Conservation (phyloP, 2,329 filamentous ascomycete genomes). For the Sphaerostilbella broomeana region DNA sequence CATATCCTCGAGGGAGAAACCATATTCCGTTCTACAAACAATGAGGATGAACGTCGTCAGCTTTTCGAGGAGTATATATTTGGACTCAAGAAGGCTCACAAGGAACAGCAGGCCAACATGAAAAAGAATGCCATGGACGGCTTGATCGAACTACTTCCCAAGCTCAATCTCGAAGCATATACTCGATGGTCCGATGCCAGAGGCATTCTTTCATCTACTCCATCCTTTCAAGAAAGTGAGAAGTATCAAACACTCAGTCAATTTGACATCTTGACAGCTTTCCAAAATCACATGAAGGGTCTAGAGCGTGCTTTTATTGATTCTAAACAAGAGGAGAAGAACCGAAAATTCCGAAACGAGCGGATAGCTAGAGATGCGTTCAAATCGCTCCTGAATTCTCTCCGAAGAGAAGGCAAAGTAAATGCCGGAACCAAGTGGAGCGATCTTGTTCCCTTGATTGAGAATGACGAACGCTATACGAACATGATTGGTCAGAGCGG, state of each 20-base stretch:
- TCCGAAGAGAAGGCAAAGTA: constrained; percentile 71
- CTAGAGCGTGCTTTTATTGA: constrained; percentile 91
- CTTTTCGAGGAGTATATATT: constrained; percentile 91
- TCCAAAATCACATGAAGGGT: constrained; percentile 90
- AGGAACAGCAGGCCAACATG: constrained; percentile 64
- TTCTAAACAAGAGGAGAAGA: constrained; percentile 79
- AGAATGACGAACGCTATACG: constrained; percentile 74
- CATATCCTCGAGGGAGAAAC: constrained; percentile 93
- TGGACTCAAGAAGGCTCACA: constrained; percentile 73
- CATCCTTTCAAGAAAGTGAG: constrained; percentile 70
- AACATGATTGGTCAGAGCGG: constrained; percentile 78
- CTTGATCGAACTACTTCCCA: constrained; percentile 68
- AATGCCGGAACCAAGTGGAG: constrained; percentile 89
- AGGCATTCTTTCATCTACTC: constrained; percentile 68
- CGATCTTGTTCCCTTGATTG: constrained; percentile 66
- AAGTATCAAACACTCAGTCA: constrained; percentile 82
- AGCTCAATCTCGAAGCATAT: constrained; percentile 81
- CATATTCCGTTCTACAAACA: constrained; percentile 84
- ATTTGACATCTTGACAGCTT: constrained; percentile 84
- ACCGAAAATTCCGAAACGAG: constrained; percentile 70
- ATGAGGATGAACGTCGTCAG: constrained; percentile 80
- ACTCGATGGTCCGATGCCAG: constrained; percentile 92
- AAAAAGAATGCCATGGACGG: constrained; percentile 81
- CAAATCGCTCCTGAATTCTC: constrained; percentile 64
- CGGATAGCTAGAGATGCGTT: constrained; percentile 83